Base-by-base conservation (phyloP, 345 rosid genomes). In the Sisymbrium altissimum region DNA sequence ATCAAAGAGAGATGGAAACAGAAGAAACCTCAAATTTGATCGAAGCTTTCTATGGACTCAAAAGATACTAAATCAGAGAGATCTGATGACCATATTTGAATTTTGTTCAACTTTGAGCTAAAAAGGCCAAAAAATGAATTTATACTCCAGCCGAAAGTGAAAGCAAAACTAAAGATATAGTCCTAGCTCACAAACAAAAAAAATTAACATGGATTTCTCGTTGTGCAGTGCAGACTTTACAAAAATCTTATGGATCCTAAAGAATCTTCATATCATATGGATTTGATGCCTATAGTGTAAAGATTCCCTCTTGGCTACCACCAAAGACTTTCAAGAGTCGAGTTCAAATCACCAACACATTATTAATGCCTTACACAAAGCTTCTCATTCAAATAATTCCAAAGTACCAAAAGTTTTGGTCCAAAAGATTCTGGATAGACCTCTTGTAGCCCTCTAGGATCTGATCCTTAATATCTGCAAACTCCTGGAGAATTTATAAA, bases 91-190 rank as follows among this genome's bases (percentile, higher is more conserved):
- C 14, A 53, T 23, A 17, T 53, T 12, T 69, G 39, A 44, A 68
- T 69, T 17, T 43, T 68, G 13, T 69, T 70, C 71, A 69, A 75
- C 33, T 74, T 74, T 59, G 63, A 59, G 63, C 55, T 58, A 9
- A 21, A 32, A 44, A 54, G 8, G 8, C n/a, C 33, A 6, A 39
- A 19, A 27, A 10, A 38, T 66, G 48, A n/a, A n/a, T n/a, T n/a
- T n/a, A n/a, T n/a, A n/a, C n/a, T n/a, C n/a, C n/a, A n/a, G 57
- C 27, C 25, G 33, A 66, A 74, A 46, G 66, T 66, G 66, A 56
- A 72, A 41, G 56, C 25, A 40, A 63, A 62, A 17, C 57, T 64
- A 41, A 72, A 64, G 19, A 19, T 38, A 61, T 36, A 52, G 23
- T 49, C 18, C 3, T 60, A 23, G 15, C 46, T 57, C 40, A 21